Conservation (phyloP, 345 rosid species). For the Citrus hindsii region DNA sequence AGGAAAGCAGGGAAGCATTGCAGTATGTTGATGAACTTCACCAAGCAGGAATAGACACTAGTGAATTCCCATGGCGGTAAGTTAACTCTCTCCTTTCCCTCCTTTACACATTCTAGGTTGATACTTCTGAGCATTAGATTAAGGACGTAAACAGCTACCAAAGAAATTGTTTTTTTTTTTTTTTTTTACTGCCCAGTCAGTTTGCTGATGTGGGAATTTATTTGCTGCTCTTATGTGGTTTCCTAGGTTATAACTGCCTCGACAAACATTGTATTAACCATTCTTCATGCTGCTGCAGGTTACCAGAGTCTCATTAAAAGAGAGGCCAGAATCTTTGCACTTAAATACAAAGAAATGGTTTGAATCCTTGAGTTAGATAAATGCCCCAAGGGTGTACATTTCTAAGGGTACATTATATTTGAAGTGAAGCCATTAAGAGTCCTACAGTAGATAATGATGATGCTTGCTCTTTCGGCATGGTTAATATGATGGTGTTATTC, state of each 20-base stretch:
- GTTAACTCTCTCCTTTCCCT: constrained; percentile 15
- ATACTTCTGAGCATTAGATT: neutral
- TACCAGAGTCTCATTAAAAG: constrained; percentile 83
- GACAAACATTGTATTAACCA: neutral
- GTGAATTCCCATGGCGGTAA: constrained; percentile 99
- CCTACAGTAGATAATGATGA: neutral
- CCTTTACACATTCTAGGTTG: neutral
- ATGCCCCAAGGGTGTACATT: neutral
- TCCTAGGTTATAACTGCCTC: neutral
- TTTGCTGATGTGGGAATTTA: neutral
- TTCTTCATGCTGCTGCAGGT: constrained; percentile 42
- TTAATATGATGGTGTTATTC: neutral
- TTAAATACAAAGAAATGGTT: neutral
- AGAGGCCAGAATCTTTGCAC: neutral
- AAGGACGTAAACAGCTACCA: neutral
- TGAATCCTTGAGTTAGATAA: constrained; percentile 10
- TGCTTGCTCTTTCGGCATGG: neutral
- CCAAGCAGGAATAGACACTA: constrained; percentile 94
- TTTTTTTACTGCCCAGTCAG: neutral
- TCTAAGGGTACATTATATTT: constrained; percentile 1
- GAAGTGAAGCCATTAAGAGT: constrained; percentile 1
- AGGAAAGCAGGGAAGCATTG: constrained; percentile 91
- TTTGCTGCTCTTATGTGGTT: neutral
- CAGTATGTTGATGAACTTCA: constrained; percentile 95
- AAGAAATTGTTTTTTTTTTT: neutral